Evolutionary conservation across 345 rosid genomes (phyloP), one percentile per base, ranked within the genome.

Genomic region (Cochlearia excelsa): DNA sequence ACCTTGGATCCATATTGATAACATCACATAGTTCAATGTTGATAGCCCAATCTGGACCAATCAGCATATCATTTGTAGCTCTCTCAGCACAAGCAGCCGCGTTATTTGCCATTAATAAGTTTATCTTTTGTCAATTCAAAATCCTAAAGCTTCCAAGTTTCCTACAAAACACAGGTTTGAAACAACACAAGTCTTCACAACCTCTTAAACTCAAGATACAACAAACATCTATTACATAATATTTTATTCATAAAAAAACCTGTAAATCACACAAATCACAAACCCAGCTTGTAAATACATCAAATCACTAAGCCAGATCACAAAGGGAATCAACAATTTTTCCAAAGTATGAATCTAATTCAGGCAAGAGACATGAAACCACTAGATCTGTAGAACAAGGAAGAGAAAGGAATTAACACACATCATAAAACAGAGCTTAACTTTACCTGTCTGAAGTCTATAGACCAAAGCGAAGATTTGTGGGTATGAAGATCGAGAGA

Each of bases 11-110:
- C 84, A 81, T 82, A 82, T 89, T 84, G 75, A 89, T 81, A 68
- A 87, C 67, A 75, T 93, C 99, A 26, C 97, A 93, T 34, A 93
- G 70, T 76, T 93, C 99, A 29, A 93, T 79, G 81, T 84, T 93
- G 54, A 87, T 64, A 46, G 94, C 88, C 99, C 99, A 93, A 61
- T 93, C 95, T 3, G 99, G 99, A 66, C 88, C 92, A 42, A 80
- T 81, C 70, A 89, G 58, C 80, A 73, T 74, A 70, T 87, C 92
- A 72, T 78, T 84, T 0, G 99, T 93, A 7, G 96, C 97, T 74
- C 95, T 87, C 70, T 84, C 96, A 3, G 93, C 98, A 65, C 87
- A 84, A 0, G 84, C 74, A 9, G 82, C 83, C 7, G 82, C 98
- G 39, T 59, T 79, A 73, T 67, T 78, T 45, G 86, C 92, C 98